phyloP scores from a whole-genome alignment of 192 early-diverging fungal species.

The Entophlyctis helioformis region DNA sequence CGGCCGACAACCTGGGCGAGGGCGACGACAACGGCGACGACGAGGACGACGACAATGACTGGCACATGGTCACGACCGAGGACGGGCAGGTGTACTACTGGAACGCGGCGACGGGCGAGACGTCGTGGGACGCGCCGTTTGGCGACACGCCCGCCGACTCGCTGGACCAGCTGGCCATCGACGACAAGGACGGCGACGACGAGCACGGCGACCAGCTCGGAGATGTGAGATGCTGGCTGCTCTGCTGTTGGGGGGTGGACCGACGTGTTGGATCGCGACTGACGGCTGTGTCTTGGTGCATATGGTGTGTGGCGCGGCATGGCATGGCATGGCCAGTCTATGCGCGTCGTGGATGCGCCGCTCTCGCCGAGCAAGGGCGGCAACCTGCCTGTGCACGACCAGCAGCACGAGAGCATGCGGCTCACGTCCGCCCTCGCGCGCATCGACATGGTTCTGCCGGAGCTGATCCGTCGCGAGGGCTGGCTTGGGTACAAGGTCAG shows the following conservation, averaged over 20 bases:
- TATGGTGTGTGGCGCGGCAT: too few relatives aligned
- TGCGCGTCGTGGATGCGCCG: too few relatives aligned
- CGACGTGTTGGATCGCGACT: too few relatives aligned
- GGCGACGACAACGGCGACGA: background rate
- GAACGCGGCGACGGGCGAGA: constrained; percentile 31
- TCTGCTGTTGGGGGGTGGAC: too few relatives aligned
- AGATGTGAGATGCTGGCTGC: too few relatives aligned
- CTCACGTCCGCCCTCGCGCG: too few relatives aligned
- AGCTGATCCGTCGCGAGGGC: constrained; percentile 34
- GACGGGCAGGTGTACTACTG: constrained; percentile 33
- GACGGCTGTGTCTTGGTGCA: too few relatives aligned
- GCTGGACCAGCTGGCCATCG: background rate
- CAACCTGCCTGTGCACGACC: too few relatives aligned
- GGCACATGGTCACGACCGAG: constrained; percentile 12
- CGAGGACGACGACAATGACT: constrained; percentile 4
- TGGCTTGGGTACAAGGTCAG: constrained; percentile 20
- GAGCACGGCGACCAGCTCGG: background rate
- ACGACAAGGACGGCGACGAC: background rate
- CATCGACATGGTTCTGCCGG: constrained; percentile 23
- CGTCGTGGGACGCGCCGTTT: constrained; percentile 36
- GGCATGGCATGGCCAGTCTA: too few relatives aligned
- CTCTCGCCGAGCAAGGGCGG: too few relatives aligned
- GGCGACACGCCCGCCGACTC: background rate
- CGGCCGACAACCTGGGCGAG: too few relatives aligned
- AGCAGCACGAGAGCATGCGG: too few relatives aligned